Conservation (phyloP, 495 filamentous ascomycete species). For the Aspergillus biplanus region DNA sequence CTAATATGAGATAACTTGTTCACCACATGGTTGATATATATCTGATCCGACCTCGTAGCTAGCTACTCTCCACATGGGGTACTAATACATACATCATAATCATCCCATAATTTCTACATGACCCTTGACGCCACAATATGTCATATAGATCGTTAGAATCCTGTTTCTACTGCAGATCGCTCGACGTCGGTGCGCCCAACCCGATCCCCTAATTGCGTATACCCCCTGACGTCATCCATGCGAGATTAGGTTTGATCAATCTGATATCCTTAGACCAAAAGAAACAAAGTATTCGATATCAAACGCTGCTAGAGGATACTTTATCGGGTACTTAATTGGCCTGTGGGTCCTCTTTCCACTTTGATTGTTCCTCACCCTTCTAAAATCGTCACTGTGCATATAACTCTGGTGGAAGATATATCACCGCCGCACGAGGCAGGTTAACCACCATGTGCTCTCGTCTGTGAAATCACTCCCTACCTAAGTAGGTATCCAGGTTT, state of each 20-base stretch:
- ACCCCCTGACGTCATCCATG: neutral
- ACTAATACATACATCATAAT: neutral
- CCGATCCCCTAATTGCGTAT: slow-evolving; percentile 18
- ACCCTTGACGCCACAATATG: neutral
- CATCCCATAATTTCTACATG: neutral
- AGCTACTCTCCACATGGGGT: neutral
- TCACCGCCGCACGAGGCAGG: no score
- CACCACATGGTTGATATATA: no score
- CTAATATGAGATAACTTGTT: no score
- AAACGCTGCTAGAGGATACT: no score
- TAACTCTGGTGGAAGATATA: no score
- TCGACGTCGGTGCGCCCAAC: slow-evolving; percentile 4
- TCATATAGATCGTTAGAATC: neutral
- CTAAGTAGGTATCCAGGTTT: no score
- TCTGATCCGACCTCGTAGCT: neutral
- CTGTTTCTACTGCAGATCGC: slow-evolving; percentile 2
- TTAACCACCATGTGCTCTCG: no score
- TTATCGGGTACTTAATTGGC: no score
- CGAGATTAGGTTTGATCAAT: slow-evolving; percentile 6
- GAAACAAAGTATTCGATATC: neutral
- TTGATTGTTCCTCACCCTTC: no score
- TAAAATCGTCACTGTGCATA: no score
- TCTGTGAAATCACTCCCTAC: no score
- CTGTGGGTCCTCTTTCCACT: no score
- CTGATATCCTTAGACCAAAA: neutral